Evolutionary conservation across 2,329 filamentous ascomycete genomes (phyloP), one percentile per base, ranked within the genome.

Genomic region (Cladosporium phlei): DNA sequence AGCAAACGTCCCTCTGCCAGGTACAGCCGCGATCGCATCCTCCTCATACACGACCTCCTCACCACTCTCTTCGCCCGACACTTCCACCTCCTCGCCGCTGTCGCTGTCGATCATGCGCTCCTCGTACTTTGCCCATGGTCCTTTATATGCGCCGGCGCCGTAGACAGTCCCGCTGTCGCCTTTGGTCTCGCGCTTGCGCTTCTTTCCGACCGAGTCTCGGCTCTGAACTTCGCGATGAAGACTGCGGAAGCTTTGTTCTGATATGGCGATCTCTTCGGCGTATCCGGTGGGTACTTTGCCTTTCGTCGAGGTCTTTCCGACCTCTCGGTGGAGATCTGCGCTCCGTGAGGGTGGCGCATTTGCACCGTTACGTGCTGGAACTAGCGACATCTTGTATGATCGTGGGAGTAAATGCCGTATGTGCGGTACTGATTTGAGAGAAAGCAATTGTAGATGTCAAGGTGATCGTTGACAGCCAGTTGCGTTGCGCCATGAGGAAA

Each of bases 71-170:
- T 88, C 85, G 59, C 88, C 83, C 55, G 85, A 82, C 25, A 86
- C 79, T 65, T 88, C 80, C 38, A 79, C 81, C 53, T 86, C 87
- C 34, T 81, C 85, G 10, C 72, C 70, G n/a, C 87, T 82, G 49
- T 86, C 78, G 46, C 78, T 79, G 24, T 80, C 73, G 54, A 89
- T 85, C 58, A 86, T 85, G 54, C 90, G 82, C 39, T 82, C 74
- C 53, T 82, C 76, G 62, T 94, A 95, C 63, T 78, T 83, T 7
- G 93, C 94, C 94, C 94, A 98, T 0, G 93, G 94, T 0, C 94
- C 94, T 28, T 95, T 78, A 66, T 98, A 98, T 35, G 89, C 84
- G 45, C 84, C 85, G 6, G 88, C 82, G 1, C 93, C 93, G 59
- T 95, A 90, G 0, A 90, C 85, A 29, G 96, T 77, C 14, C 83